Conservation (phyloP, 257 asterid species). For the Solanum sejunctum region DNA sequence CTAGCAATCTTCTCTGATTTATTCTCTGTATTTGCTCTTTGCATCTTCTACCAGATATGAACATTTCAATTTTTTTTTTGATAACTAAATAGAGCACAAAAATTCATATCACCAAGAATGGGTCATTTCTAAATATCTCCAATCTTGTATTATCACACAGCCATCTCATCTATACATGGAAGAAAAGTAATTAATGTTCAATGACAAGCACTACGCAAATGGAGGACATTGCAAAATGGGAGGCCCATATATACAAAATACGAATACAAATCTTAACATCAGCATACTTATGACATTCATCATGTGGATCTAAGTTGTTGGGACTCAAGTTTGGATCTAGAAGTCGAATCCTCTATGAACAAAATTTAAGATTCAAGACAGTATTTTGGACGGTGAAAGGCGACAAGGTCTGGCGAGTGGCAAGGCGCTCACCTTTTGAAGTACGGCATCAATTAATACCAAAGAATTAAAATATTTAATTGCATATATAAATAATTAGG, state of each 20-base stretch:
- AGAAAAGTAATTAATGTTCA: neutral
- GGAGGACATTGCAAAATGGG: neutral
- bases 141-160: neutral
- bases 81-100: neutral
- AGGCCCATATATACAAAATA: neutral
- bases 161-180: neutral
- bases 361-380: no score
- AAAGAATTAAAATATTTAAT: no score
- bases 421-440: no score
- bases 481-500: no score
- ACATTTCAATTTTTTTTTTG: neutral
- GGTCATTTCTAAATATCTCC: neutral
- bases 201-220: neutral
- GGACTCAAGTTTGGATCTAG: no score
- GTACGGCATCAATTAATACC: no score
- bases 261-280: neutral
- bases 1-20: neutral
- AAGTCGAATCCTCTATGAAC: no score
- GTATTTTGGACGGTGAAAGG: no score
- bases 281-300: neutral
- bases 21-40: neutral
- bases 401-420: no score
- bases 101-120: neutral
- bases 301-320: neutral
- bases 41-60: neutral